These are phyloP conservation scores for Hyaloraphidium curvatum DNA, from an alignment of 192 early-diverging fungal genomes.

Conservation along the genomic window DNA sequence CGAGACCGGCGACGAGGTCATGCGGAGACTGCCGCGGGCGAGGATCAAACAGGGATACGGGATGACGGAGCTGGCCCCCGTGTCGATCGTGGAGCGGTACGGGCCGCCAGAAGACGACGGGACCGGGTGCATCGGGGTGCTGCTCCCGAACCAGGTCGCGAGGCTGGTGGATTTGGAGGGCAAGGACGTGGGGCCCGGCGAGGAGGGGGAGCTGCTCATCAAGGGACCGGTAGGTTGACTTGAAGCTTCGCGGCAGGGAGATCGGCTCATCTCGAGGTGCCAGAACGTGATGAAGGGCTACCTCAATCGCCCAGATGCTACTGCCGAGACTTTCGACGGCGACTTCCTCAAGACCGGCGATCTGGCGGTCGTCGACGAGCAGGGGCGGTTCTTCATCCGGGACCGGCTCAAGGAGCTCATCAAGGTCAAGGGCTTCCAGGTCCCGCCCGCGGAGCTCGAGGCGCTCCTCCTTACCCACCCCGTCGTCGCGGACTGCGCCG, in stretches of 20 bases:
- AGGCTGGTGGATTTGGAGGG: neutral
- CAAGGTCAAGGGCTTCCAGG: constrained; percentile 4
- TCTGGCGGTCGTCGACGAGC: neutral
- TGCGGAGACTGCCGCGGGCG: neutral
- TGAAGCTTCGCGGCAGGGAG: neutral
- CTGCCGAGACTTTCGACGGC: neutral
- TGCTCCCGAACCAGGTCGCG: neutral
- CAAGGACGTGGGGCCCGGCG: neutral
- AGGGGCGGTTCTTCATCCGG: neutral
- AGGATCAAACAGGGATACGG: neutral
- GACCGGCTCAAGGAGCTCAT: constrained; percentile 1
- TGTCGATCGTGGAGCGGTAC: neutral
- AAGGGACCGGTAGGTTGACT: neutral
- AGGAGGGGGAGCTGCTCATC: neutral
- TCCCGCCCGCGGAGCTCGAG: neutral
- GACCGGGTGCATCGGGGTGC: neutral
- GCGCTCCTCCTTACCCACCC: neutral
- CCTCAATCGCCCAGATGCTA: neutral
- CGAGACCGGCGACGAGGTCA: neutral
- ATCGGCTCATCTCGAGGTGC: constrained; percentile 1
- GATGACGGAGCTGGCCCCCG: neutral
- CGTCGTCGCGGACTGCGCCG: constrained; percentile 2
- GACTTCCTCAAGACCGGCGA: neutral
- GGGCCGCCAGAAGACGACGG: neutral
- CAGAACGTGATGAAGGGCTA: constrained; percentile 1